Evolutionary conservation across 164 flowering plant species (phyloP).

Genomic region (Tinospora cordifolia): DNA sequence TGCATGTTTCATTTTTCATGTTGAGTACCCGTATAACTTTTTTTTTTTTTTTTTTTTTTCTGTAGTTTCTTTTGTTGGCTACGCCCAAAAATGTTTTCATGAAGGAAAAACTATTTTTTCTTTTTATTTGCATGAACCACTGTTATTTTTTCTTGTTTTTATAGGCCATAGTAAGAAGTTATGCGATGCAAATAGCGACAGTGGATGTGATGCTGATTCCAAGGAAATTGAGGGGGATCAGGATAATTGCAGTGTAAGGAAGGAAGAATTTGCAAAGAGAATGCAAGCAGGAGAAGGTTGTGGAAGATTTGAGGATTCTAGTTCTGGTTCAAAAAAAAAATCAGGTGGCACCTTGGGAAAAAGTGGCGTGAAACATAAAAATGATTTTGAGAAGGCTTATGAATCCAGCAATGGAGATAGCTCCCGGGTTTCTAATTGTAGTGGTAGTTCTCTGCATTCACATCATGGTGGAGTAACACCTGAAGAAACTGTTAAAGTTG

Average conservation of each 20-base stretch:
- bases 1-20: background rate
- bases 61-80: too few relatives aligned
- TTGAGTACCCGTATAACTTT: background rate
- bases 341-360: constrained; percentile 5
- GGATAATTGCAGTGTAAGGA: constrained; percentile 12
- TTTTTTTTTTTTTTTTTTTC: too few relatives aligned
- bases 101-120: background rate
- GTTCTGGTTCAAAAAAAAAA: constrained; percentile 12
- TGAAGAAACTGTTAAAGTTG: constrained; percentile 12
- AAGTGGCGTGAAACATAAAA: constrained; percentile 12
- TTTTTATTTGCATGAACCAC: background rate
- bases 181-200: constrained; percentile 10
- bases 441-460: constrained; percentile 11
- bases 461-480: constrained; percentile 5
- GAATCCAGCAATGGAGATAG: constrained; percentile 12
- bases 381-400: constrained; percentile 1
- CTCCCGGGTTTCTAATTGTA: constrained; percentile 11
- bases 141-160: constrained; percentile 3
- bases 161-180: constrained; percentile 26
- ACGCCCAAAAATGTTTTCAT: background rate
- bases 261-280: constrained; percentile 1
- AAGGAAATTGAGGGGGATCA: constrained; percentile 17
- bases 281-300: constrained; percentile 5
- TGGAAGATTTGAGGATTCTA: constrained; percentile 18
- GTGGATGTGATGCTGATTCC: constrained; percentile 6